A percentile compares a stretch with the other conserved stretches of the same genome.
Conservation (phyloP, 805 yeast species). For the Ogataea ganodermae region DNA sequence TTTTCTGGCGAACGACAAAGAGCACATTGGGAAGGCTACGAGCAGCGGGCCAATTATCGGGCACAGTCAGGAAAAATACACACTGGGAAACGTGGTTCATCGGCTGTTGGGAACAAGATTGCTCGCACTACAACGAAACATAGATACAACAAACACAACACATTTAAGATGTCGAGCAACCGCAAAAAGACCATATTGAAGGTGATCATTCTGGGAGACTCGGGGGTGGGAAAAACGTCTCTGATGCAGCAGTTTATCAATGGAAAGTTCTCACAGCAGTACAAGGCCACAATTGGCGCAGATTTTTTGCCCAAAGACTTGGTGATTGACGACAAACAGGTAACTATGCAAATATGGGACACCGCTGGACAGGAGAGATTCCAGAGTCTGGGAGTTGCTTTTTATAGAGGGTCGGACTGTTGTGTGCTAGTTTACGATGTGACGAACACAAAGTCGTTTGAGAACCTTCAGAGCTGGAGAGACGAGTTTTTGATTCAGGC, state of each 20-base stretch:
- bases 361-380: constrained; percentile 99
- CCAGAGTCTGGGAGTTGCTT: constrained; percentile 95
- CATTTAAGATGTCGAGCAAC: constrained; percentile 44
- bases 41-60: no score
- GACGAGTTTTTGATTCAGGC: constrained; percentile 95
- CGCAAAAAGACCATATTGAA: constrained; percentile 77
- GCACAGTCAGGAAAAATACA: not conserved
- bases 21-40: no score
- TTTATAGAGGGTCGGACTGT: constrained; percentile 97
- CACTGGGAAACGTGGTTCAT: not conserved
- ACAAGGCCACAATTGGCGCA: constrained; percentile 97
- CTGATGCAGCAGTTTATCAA: constrained; percentile 96
- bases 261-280: constrained; percentile 91
- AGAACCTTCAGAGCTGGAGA: constrained; percentile 86
- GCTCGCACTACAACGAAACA: not conserved
- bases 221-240: constrained; percentile 97
- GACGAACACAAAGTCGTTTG: constrained; percentile 91
- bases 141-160: not conserved
- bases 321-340: constrained; percentile 77
- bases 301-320: constrained; percentile 94
- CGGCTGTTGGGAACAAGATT: not conserved
- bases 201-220: constrained; percentile 92
- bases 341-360: constrained; percentile 91
- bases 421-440: constrained; percentile 96
- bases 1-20: not conserved